Conservation (phyloP, 2,329 filamentous ascomycete genomes). For the Aspergillus piperis region DNA sequence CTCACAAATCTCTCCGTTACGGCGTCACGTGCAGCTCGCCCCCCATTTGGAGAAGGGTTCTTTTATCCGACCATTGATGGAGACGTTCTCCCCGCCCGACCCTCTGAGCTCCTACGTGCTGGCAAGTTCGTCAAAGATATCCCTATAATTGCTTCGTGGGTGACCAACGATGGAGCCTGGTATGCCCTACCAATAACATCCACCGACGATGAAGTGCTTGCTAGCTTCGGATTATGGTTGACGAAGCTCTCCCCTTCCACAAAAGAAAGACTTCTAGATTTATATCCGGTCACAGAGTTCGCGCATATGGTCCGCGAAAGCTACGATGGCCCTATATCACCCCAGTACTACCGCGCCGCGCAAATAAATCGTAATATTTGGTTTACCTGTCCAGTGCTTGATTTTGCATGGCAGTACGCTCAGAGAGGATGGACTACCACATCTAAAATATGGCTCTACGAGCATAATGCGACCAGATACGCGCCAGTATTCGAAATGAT, state of each 20-base stretch:
- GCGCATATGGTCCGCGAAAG: conserved; percentile 12
- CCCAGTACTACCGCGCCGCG: conserved; percentile 39
- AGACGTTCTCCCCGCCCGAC: conserved; percentile 28
- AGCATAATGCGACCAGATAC: conserved; percentile 33
- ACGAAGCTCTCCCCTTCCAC: conserved; percentile 14
- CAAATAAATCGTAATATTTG: conserved; percentile 36
- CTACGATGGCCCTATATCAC: conserved; percentile 21
- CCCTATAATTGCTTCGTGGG: conserved; percentile 21
- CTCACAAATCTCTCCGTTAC: conserved; percentile 30
- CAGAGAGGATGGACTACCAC: conserved; percentile 17
- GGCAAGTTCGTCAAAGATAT: conserved; percentile 26
- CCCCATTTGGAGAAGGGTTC: conserved; percentile 22
- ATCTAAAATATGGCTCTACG: conserved; percentile 28
- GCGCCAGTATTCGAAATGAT: conserved; percentile 29
- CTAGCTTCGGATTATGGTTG: conserved; percentile 21
- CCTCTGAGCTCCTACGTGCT: conserved; percentile 27
- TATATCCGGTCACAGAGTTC: conserved; percentile 23
- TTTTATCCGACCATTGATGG: conserved; percentile 28
- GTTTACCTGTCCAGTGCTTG: conserved; percentile 35
- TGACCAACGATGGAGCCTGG: conserved; percentile 24
- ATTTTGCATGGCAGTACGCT: conserved; percentile 36
- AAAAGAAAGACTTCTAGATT: conserved; percentile 21
- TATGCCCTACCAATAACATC: conserved; percentile 15
- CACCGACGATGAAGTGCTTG: conserved; percentile 21
- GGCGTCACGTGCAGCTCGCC: conserved; percentile 22